Evolutionary conservation across 345 rosid species (phyloP).

Genomic region (Euphorbia lathyris): DNA sequence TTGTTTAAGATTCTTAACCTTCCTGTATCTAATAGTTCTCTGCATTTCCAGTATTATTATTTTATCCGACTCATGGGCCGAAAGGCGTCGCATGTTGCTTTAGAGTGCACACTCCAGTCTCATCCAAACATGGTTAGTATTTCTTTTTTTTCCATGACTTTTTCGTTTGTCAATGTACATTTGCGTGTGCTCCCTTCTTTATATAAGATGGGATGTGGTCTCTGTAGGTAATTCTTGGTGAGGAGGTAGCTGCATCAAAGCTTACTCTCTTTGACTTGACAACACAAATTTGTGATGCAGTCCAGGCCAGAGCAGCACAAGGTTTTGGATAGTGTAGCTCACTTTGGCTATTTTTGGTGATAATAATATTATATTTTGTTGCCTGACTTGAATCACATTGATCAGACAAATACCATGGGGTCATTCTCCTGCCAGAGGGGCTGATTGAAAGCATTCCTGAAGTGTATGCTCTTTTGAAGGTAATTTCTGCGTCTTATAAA

Average conservation of each 20-base stretch:
- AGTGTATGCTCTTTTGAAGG: conserved; percentile 91
- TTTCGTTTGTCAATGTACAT: conserved; percentile 4
- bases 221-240: conserved; percentile 83
- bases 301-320: conserved; percentile 86
- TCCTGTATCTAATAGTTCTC: neutral
- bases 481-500: conserved; percentile 16
- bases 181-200: neutral
- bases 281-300: conserved; percentile 90
- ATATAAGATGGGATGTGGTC: conserved; percentile 11
- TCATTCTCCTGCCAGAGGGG: conserved; percentile 96
- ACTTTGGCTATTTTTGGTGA: conserved; percentile 11
- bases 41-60: conserved; percentile 75
- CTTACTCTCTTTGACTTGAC: conserved; percentile 92
- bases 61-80: conserved; percentile 98
- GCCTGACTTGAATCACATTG: conserved; percentile 23
- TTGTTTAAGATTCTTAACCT: neutral
- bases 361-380: conserved; percentile 13
- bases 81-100: conserved; percentile 92
- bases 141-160: conserved; percentile 1
- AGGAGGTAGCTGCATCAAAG: conserved; percentile 99
- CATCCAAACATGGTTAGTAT: conserved; percentile 91
- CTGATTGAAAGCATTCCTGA: conserved; percentile 97
- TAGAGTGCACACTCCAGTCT: conserved; percentile 97
- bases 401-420: conserved; percentile 91
- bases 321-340: conserved; percentile 39